Percentiles rank a stretch among this genome's conserved stretches.
Evolutionary conservation across 176 grass and related monocot species (phyloP).

Genomic region (Elymus sibiricus): DNA sequence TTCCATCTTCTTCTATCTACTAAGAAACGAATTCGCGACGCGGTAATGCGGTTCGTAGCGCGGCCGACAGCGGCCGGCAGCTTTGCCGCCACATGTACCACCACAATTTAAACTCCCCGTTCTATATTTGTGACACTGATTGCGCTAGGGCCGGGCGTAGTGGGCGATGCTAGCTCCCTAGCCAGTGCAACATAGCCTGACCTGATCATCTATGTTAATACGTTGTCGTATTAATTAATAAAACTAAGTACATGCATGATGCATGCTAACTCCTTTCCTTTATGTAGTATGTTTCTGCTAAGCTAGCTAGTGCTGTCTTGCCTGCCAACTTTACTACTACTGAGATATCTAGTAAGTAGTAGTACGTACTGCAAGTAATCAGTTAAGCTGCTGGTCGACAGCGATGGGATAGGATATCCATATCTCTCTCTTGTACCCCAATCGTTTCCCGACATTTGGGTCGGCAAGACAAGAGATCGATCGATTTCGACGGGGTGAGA

Average conservation of each 20-base stretch:
- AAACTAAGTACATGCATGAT: background rate
- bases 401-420: background rate
- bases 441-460: constrained; percentile 17
- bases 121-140: background rate
- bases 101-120: background rate
- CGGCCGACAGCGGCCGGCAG: background rate
- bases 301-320: constrained; percentile 22
- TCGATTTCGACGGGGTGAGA: background rate
- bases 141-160: background rate
- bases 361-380: background rate
- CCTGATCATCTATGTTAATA: background rate
- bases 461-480: background rate
- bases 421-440: background rate
- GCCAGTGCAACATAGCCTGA: constrained; percentile 9
- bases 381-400: background rate
- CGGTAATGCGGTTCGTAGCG: background rate
- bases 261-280: background rate
- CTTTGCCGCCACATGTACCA: constrained; percentile 30
- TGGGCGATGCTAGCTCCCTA: background rate
- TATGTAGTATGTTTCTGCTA: background rate
- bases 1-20: background rate
- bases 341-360: background rate
- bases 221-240: background rate
- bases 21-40: constrained; percentile 1
- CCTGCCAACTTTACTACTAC: background rate